Percentiles rank a stretch among this genome's conserved stretches.
Conservation (phyloP, 1,284 basidiomycete species). For the Rhodotorula glutinis region DNA sequence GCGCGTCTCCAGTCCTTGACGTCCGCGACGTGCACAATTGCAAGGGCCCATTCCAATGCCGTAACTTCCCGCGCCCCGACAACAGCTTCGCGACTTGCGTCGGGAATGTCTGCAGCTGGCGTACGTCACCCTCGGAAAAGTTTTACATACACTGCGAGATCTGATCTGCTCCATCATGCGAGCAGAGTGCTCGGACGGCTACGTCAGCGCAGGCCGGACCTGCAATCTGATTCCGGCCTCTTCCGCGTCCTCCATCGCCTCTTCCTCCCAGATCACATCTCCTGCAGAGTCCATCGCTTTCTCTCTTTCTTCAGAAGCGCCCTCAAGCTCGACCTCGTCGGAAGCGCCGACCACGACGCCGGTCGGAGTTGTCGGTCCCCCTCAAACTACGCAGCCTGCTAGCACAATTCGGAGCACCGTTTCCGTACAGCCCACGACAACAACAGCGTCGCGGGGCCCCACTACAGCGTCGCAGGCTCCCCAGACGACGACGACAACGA, state of each 20-base stretch:
- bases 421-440: background rate
- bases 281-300: too few relatives aligned
- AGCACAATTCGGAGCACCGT: background rate
- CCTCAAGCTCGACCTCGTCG: too few relatives aligned
- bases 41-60: constrained; percentile 17
- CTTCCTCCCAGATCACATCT: too few relatives aligned
- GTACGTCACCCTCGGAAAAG: background rate
- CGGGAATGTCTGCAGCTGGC: constrained; percentile 3
- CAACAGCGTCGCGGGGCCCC: background rate
- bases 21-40: constrained; percentile 6
- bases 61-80: background rate
- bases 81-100: constrained; percentile 7
- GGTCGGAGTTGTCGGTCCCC: background rate
- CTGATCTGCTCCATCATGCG: too few relatives aligned
- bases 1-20: background rate
- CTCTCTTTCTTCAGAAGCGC: too few relatives aligned
- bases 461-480: background rate
- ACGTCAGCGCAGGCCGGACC: background rate
- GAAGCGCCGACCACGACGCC: background rate
- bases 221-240: background rate
- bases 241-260: too few relatives aligned
- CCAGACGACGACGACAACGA: background rate
- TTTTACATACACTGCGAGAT: too few relatives aligned
- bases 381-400: background rate
- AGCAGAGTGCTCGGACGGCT: constrained; percentile 13